These are phyloP conservation scores for Microstegium vimineum DNA, from an alignment of 176 grass and related monocot species.

Conservation along the genomic window DNA sequence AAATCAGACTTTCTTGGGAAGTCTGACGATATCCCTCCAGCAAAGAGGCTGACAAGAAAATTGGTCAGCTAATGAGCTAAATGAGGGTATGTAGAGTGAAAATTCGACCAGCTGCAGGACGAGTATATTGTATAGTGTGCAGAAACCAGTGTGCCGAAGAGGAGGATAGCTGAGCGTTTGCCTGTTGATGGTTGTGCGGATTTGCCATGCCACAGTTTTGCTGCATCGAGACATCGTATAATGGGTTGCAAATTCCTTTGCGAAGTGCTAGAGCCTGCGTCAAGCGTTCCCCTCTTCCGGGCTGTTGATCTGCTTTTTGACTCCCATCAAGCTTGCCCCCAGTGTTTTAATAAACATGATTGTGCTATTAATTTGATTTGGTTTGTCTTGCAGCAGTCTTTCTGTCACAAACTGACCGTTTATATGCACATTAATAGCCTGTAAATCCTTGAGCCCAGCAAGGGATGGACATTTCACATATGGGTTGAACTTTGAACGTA, in stretches of 20 bases:
- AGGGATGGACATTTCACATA: neutral
- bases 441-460: neutral
- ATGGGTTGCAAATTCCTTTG: constrained; percentile 3
- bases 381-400: neutral
- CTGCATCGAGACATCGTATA: constrained; percentile 3
- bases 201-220: neutral
- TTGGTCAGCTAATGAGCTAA: constrained; percentile 70
- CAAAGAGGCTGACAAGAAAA: constrained; percentile 68
- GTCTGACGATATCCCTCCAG: constrained; percentile 65
- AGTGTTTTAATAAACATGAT: constrained; percentile 32
- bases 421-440: neutral
- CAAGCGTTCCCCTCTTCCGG: neutral
- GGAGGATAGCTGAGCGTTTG: neutral
- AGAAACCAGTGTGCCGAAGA: constrained; percentile 23
- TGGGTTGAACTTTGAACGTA: constrained; percentile 15
- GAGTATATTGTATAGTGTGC: neutral
- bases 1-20: constrained; percentile 55
- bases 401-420: constrained; percentile 9
- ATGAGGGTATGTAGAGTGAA: neutral
- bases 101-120: neutral
- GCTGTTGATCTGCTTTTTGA: constrained; percentile 2
- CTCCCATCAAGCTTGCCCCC: constrained; percentile 15
- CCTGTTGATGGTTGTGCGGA: neutral
- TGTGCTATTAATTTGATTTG: constrained; percentile 37
- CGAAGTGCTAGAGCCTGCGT: constrained; percentile 20